These are phyloP conservation scores for Letharia columbiana DNA, from an alignment of 495 filamentous ascomycete genomes.

Conservation along the genomic window DNA sequence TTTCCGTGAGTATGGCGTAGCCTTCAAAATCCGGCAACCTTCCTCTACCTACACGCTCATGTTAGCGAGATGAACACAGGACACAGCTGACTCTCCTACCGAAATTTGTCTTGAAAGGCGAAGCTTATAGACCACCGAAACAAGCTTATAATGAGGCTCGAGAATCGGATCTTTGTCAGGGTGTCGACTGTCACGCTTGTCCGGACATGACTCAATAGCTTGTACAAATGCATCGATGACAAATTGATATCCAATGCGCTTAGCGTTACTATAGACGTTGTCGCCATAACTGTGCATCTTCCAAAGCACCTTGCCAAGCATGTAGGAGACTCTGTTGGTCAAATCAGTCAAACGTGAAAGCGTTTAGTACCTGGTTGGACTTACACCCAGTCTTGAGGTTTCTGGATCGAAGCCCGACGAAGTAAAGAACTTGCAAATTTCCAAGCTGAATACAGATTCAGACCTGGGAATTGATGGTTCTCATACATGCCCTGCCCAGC, in stretches of 20 bases:
- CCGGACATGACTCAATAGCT: slow-evolving; percentile 71
- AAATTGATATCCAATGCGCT: slow-evolving; percentile 42
- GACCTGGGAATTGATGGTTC: slow-evolving; percentile 58
- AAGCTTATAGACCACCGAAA: slow-evolving; percentile 79
- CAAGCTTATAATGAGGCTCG: slow-evolving; percentile 93
- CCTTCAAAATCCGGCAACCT: slow-evolving; percentile 46
- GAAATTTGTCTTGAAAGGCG: slow-evolving; percentile 38
- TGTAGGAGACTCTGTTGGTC: slow-evolving; percentile 47
- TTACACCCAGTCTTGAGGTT: slow-evolving; percentile 78
- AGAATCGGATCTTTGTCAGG: slow-evolving; percentile 67
- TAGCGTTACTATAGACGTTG: slow-evolving; percentile 38
- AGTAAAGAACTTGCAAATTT: slow-evolving; percentile 79
- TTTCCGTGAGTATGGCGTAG: slow-evolving; percentile 49
- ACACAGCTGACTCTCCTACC: slow-evolving; percentile 28
- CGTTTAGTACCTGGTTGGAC: slow-evolving; percentile 27
- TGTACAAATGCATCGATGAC: slow-evolving; percentile 63
- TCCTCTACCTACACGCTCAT: slow-evolving; percentile 34
- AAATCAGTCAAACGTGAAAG: not conserved
- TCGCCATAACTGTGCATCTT: slow-evolving; percentile 73
- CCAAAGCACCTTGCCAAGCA: slow-evolving; percentile 90
- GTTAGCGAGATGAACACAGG: slow-evolving; percentile 3
- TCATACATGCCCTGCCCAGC: slow-evolving; percentile 65
- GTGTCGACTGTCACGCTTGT: slow-evolving; percentile 59
- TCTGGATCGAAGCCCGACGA: slow-evolving; percentile 59
- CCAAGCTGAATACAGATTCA: slow-evolving; percentile 73